Evolutionary conservation across 805 yeast species (phyloP).

Genomic region (Yamadazyma kitorensis): DNA sequence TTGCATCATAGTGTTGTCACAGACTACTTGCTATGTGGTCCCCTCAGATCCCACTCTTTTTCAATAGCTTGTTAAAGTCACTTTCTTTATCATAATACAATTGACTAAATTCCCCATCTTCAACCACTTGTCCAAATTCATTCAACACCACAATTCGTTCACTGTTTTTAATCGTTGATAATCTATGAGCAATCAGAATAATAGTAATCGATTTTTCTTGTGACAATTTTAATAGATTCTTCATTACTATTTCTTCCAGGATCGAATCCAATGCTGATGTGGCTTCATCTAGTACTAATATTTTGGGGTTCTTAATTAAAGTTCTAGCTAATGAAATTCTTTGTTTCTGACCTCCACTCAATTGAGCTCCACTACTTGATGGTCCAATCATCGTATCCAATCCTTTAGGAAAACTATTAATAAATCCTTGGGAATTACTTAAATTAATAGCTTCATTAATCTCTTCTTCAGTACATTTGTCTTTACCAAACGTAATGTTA

Average conservation of each 20-base stretch:
- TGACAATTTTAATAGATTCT: constrained; percentile 55
- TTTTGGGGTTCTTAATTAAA: constrained; percentile 69
- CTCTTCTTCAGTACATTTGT: constrained; percentile 55
- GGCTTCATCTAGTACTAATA: constrained; percentile 89
- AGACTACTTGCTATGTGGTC: no score
- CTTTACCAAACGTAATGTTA: constrained; percentile 76
- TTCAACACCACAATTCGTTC: constrained; percentile 73
- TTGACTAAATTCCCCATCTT: constrained; percentile 45
- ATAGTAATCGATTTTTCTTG: constrained; percentile 59
- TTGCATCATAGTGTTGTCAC: no score
- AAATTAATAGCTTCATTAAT: constrained; percentile 57
- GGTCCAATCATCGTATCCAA: constrained; percentile 83
- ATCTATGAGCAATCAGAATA: constrained; percentile 87
- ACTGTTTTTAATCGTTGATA: constrained; percentile 82
- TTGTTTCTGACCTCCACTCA: constrained; percentile 95
- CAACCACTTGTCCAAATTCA: constrained; percentile 56
- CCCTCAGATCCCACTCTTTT: constrained; percentile 13
- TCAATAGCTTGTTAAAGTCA: constrained; percentile 34
- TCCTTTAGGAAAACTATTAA: constrained; percentile 75
- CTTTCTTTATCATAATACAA: constrained; percentile 27
- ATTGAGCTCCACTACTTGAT: constrained; percentile 64
- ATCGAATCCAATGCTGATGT: constrained; percentile 91
- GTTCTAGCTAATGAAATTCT: constrained; percentile 90
- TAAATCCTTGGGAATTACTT: constrained; percentile 73
- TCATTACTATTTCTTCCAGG: constrained; percentile 81